These are phyloP conservation scores for Cadophora malorum DNA, from an alignment of 2,329 filamentous ascomycete genomes.

Conservation along the genomic window DNA sequence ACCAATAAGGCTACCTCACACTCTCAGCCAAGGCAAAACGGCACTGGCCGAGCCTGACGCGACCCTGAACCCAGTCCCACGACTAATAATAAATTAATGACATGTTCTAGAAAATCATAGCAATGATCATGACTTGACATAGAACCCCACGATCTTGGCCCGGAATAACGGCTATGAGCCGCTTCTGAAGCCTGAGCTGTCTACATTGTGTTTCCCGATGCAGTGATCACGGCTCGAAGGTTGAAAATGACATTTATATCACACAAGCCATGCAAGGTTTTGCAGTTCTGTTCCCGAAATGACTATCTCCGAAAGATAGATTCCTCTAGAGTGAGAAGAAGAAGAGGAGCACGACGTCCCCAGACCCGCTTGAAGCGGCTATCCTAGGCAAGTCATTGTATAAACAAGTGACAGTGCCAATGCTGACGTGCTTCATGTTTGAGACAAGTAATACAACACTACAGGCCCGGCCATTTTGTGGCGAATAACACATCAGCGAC, in stretches of 20 bases:
- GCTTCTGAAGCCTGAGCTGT: background rate
- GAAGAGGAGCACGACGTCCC: background rate
- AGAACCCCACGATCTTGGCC: background rate
- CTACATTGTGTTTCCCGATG: background rate
- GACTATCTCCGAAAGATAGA: background rate
- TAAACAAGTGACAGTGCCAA: background rate
- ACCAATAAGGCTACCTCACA: too few species aligned
- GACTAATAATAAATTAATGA: background rate
- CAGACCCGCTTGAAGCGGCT: background rate
- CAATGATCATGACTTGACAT: background rate
- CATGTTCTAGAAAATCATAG: background rate
- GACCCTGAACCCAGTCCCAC: background rate
- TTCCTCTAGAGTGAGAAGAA: background rate
- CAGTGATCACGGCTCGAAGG: background rate
- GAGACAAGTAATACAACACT: conserved; percentile 4
- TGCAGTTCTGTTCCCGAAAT: background rate
- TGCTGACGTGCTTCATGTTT: conserved; percentile 3
- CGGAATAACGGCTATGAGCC: background rate
- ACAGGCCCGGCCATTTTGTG: background rate
- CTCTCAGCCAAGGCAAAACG: background rate
- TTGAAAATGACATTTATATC: background rate
- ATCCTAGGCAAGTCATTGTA: background rate
- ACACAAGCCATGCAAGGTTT: background rate
- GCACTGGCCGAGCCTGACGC: conserved; percentile 1
- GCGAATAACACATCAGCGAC: background rate